Evolutionary conservation across 106 monocot species (phyloP).

Genomic region (Iris macrosiphon): DNA sequence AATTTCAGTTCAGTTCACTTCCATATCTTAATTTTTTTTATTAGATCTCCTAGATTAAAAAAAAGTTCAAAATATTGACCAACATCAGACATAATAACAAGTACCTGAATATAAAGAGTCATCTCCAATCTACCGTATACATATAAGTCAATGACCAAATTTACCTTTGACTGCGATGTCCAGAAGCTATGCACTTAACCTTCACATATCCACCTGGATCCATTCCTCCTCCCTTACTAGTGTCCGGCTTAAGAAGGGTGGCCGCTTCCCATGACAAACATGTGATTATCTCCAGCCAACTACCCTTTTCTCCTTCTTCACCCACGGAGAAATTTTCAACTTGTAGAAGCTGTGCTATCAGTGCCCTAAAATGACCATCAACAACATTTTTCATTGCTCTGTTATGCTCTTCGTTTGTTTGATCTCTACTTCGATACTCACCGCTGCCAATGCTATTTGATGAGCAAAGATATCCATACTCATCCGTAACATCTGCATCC

Average conservation of each 20-base stretch:
- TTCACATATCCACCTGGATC: constrained; percentile 86
- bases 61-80: too few species aligned
- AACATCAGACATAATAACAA: constrained; percentile 26
- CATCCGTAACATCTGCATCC: constrained; percentile 41
- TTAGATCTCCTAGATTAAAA: too few species aligned
- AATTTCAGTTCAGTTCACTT: too few species aligned
- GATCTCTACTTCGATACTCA: constrained; percentile 37
- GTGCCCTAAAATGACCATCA: constrained; percentile 73
- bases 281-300: constrained; percentile 88
- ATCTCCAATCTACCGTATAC: background rate
- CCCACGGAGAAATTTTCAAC: constrained; percentile 58
- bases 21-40: too few species aligned
- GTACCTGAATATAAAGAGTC: background rate
- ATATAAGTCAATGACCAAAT: background rate
- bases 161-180: constrained; percentile 80
- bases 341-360: constrained; percentile 74
- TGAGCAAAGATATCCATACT: constrained; percentile 38
- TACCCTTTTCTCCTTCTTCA: constrained; percentile 44
- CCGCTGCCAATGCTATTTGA: constrained; percentile 58
- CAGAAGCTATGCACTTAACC: constrained; percentile 80
- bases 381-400: constrained; percentile 64
- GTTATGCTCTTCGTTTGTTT: constrained; percentile 53
- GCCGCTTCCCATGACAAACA: constrained; percentile 83
- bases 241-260: constrained; percentile 72
- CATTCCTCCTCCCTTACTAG: constrained; percentile 69